phyloP scores from a whole-genome alignment of 129 eudicot genomes.

The Saposhnikovia divaricata region DNA sequence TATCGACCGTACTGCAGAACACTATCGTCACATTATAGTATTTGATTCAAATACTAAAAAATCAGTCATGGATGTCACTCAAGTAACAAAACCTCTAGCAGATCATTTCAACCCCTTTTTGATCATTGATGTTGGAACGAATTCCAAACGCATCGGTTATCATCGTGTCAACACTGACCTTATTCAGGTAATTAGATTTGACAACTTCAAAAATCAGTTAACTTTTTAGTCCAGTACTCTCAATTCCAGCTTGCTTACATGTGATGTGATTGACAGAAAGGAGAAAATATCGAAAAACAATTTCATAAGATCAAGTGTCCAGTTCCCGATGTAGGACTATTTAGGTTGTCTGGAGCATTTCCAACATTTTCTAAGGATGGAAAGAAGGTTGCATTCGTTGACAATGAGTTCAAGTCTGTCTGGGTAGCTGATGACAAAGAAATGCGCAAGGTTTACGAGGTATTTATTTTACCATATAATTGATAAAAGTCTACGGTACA shows the following conservation, averaged over 20 bases:
- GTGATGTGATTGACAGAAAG: background rate
- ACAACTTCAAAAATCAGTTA: too few relatives aligned
- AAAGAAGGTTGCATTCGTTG: constrained; percentile 1
- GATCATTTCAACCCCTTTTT: constrained; percentile 1
- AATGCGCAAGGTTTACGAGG: background rate
- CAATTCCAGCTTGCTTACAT: background rate
- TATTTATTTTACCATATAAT: background rate
- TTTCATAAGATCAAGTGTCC: constrained; percentile 1
- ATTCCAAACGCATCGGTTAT: background rate
- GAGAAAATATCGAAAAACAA: constrained; percentile 1
- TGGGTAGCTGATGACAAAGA: background rate
- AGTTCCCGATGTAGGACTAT: constrained; percentile 7
- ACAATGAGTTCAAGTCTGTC: constrained; percentile 7
- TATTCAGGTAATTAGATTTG: background rate
- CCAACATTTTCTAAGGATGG: background rate
- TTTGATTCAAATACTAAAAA: background rate
- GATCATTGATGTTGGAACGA: background rate
- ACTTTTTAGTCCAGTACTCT: background rate
- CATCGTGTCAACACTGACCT: constrained; percentile 6
- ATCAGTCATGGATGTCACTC: background rate
- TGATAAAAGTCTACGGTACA: background rate
- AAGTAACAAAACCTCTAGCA: background rate
- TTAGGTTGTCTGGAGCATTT: background rate
- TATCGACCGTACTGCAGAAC: background rate
- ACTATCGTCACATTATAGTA: constrained; percentile 2